Conservation (phyloP, 129 eudicot species). For the carrot (Daucus carota) region DNA sequence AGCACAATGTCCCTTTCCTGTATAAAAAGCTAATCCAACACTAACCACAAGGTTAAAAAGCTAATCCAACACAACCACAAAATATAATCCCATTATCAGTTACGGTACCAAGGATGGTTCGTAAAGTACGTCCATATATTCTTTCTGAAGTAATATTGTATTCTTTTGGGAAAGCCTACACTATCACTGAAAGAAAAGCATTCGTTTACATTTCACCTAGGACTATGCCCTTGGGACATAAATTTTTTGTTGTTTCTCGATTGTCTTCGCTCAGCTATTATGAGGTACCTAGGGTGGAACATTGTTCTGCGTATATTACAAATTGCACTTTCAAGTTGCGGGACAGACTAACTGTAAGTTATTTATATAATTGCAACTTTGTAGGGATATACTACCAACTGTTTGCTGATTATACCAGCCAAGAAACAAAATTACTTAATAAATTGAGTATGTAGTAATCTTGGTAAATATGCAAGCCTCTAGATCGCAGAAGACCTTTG, state of each 20-base stretch:
- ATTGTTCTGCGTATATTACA: neutral
- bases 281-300: neutral
- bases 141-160: neutral
- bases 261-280: neutral
- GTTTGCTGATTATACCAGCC: neutral
- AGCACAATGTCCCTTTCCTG: neutral
- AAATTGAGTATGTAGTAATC: neutral
- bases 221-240: neutral
- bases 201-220: neutral
- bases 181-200: neutral
- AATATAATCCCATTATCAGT: neutral
- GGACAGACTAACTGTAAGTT: neutral
- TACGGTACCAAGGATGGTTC: neutral
- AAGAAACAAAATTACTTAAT: neutral
- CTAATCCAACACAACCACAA: neutral
- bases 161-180: neutral
- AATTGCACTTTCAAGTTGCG: neutral
- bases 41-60: neutral
- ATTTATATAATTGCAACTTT: neutral
- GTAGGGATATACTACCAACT: neutral
- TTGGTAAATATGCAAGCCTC: neutral
- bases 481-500: neutral
- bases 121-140: neutral
- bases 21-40: neutral
- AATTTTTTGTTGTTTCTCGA: neutral